Percentiles rank a stretch among this genome's conserved stretches.
phyloP scores from a whole-genome alignment of 176 grass and related monocot species.

The Melocanna baccifera region DNA sequence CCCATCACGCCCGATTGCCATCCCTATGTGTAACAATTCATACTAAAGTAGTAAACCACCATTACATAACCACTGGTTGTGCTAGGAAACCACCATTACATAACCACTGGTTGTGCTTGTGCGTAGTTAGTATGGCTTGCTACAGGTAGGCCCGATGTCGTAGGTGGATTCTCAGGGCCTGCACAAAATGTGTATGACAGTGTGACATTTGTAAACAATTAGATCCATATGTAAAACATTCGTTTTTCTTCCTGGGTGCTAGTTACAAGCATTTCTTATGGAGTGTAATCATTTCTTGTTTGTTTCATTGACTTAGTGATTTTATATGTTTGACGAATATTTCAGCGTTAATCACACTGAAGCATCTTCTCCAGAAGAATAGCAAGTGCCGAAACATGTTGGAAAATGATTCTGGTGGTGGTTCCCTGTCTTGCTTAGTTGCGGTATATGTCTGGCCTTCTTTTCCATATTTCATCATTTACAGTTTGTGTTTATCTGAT shows the following conservation, averaged over 20 bases:
- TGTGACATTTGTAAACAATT: not conserved
- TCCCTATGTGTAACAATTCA: not conserved
- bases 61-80: not conserved
- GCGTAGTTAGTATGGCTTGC: not conserved
- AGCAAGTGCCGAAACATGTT: constrained; percentile 84
- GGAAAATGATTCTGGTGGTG: constrained; percentile 92
- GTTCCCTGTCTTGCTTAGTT: constrained; percentile 84
- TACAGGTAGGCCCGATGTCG: not conserved
- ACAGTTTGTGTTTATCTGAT: constrained; percentile 16
- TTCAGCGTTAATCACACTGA: constrained; percentile 79
- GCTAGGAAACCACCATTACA: not conserved
- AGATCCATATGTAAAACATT: not conserved
- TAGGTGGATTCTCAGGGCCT: not conserved
- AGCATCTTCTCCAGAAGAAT: constrained; percentile 91
- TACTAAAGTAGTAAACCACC: not conserved
- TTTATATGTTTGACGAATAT: constrained; percentile 19
- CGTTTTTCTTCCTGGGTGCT: not conserved
- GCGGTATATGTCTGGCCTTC: constrained; percentile 43
- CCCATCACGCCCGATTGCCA: no score
- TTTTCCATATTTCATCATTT: no score
- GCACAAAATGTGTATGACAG: not conserved
- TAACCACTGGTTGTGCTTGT: not conserved
- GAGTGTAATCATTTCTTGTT: not conserved
- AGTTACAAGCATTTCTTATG: not conserved
- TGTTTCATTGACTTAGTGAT: constrained; percentile 2